phyloP scores from a whole-genome alignment of 2,329 filamentous ascomycete species.

The Colletotrichum sp. region DNA sequence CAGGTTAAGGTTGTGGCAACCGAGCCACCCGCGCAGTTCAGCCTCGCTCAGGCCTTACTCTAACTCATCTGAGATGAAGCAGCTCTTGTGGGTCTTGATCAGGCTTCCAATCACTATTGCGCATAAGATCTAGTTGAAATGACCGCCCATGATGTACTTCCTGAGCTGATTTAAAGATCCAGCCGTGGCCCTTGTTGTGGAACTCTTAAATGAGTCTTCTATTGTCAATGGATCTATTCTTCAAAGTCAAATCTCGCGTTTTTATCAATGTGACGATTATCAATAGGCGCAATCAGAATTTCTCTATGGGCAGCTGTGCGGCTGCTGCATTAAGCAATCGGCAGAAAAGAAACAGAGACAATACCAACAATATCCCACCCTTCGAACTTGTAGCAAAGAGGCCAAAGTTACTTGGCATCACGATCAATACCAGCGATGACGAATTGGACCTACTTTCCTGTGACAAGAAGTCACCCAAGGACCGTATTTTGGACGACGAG shows the following conservation, averaged over 20 bases:
- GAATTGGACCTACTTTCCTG: not conserved
- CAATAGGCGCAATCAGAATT: not conserved
- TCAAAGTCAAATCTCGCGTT: not conserved
- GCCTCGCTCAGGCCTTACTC: not conserved
- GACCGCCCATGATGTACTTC: not conserved
- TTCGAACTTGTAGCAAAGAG: not conserved
- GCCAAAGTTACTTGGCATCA: not conserved
- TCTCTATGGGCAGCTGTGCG: not conserved
- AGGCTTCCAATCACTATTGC: not conserved
- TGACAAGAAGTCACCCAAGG: not conserved
- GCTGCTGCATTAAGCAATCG: not conserved
- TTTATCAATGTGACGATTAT: not conserved
- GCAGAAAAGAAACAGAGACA: not conserved
- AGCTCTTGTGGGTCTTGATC: not conserved
- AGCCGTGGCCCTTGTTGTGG: not conserved
- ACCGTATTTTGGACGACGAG: not conserved
- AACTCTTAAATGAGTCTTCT: not conserved
- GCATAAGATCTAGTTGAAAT: not conserved
- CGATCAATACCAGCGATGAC: not conserved
- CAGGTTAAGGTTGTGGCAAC: not conserved
- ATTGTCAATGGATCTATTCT: not conserved
- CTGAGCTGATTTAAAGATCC: not conserved
- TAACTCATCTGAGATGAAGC: not conserved
- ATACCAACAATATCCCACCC: not conserved
- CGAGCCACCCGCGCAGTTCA: not conserved